Base-by-base conservation (phyloP, 2,329 filamentous ascomycete genomes). In the Penicillium sp. region DNA sequence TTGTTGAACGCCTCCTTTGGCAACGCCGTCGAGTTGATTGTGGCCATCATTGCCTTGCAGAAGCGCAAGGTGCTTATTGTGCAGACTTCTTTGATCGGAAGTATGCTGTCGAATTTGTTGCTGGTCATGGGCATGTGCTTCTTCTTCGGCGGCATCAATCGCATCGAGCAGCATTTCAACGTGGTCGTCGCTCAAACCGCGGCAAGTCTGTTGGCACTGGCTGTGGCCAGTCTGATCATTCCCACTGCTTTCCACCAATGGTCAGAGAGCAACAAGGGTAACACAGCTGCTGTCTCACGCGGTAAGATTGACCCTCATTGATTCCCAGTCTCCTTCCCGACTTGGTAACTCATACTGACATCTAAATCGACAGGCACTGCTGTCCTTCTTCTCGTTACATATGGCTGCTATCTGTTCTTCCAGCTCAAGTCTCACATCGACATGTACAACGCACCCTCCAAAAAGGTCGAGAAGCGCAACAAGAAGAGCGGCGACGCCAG, bases 101-200 rank as follows among this genome's bases (percentile, higher is more conserved):
- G 85, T 67, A 95, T 96, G 66, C 75, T 96, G 24, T 95, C 90
- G 37, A 96, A 96, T 65, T 70, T 97, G 49, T 79, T 95, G 3
- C 80, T 95, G 11, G 88, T 95, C 44, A 75, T 95, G 75, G 90
- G 89, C 47, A 94, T 90, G 82, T 93, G 85, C 66, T 96, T 94
- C 76, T 93, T 95, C 73, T 85, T 88, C 51, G 90, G 88, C 43
- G 89, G 89, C 4, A 67, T 94, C 57, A 84, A 86, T 50, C 82
- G 90, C 27, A 64, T 80, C 27, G 86, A 94, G 65, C 91, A 96
- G 66, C 84, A 82, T 67, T 97, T 96, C 79, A 95, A 96, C 73
- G 82, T 86, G 32, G 91, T 88, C 0, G 90, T 96, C 5, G 90
- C 90, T 0, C 90, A 95, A 67, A 95, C 90, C 0, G 88, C 90